Conservation (phyloP, 495 filamentous ascomycete species). For the Aspergillus diversus region DNA sequence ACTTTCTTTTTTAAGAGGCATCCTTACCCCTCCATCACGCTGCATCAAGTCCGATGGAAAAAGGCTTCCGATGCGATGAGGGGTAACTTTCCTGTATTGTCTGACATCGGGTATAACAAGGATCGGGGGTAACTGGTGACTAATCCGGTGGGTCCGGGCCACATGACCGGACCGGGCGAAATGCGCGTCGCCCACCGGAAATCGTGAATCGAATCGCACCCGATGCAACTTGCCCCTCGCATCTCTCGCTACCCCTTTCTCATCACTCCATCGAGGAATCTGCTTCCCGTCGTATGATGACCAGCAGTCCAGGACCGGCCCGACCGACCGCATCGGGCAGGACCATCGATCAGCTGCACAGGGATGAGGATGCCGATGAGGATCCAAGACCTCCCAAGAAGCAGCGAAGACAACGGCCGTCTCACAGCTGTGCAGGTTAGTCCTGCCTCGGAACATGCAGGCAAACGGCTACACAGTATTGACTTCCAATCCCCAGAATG, state of each 20-base stretch:
- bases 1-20: not conserved
- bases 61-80: too few species aligned
- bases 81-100: too few species aligned
- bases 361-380: not conserved
- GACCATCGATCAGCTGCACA: not conserved
- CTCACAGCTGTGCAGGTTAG: not conserved
- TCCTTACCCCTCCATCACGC: not conserved
- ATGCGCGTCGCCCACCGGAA: too few species aligned
- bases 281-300: not conserved
- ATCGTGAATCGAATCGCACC: too few species aligned
- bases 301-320: not conserved
- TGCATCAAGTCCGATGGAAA: not conserved
- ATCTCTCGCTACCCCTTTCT: not conserved
- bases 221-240: too few species aligned
- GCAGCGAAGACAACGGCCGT: not conserved
- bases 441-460: not conserved
- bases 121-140: too few species aligned
- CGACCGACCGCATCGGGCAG: not conserved
- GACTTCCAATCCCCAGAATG: not conserved
- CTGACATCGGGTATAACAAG: too few species aligned
- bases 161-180: too few species aligned
- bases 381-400: constrained; percentile 1
- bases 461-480: not conserved
- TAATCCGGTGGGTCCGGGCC: too few species aligned
- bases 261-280: not conserved